Evolutionary conservation across 2,329 filamentous ascomycete genomes (phyloP).

Genomic region (Hymenoscyphus occultus): DNA sequence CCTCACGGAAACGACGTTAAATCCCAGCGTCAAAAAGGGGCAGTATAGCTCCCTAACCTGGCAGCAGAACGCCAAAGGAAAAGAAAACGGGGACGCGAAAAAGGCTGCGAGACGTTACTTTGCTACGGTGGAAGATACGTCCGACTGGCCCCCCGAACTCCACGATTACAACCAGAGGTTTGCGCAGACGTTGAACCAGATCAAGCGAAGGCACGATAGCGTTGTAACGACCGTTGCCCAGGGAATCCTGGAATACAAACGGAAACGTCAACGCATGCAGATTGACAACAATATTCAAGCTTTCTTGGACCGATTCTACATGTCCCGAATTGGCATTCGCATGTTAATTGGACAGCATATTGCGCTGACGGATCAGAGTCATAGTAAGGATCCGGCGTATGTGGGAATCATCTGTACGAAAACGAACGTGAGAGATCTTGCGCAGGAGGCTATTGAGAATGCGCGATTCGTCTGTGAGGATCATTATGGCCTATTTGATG

Average conservation of each 20-base stretch:
- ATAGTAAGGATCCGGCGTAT: conserved; percentile 86
- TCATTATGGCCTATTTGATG: conserved; percentile 95
- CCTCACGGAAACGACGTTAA: conserved; percentile 79
- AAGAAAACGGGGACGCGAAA: conserved; percentile 49
- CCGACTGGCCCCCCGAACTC: conserved; percentile 90
- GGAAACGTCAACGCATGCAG: conserved; percentile 92
- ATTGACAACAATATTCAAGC: conserved; percentile 97
- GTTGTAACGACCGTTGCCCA: conserved; percentile 98
- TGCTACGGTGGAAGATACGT: conserved; percentile 81
- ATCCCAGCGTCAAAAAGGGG: conserved; percentile 82
- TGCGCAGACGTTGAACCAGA: conserved; percentile 81
- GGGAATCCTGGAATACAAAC: conserved; percentile 97
- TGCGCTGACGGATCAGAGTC: conserved; percentile 88
- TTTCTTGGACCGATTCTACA: conserved; percentile 98
- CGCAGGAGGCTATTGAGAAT: conserved; percentile 96
- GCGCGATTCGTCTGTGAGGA: conserved; percentile 99
- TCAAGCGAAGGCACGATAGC: conserved; percentile 93
- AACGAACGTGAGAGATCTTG: conserved; percentile 92
- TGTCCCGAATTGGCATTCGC: conserved; percentile 97
- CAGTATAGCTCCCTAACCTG: conserved; percentile 66
- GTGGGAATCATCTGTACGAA: conserved; percentile 99
- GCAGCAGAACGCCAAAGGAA: conserved; percentile 41
- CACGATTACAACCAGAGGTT: conserved; percentile 93
- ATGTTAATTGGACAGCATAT: conserved; percentile 99
- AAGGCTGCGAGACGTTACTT: conserved; percentile 74